A percentile compares a stretch with the other conserved stretches of the same genome.
These are phyloP conservation scores for Globisporangium middletonii DNA, from an alignment of 352 stramenopile genomes.

Conservation along the genomic window DNA sequence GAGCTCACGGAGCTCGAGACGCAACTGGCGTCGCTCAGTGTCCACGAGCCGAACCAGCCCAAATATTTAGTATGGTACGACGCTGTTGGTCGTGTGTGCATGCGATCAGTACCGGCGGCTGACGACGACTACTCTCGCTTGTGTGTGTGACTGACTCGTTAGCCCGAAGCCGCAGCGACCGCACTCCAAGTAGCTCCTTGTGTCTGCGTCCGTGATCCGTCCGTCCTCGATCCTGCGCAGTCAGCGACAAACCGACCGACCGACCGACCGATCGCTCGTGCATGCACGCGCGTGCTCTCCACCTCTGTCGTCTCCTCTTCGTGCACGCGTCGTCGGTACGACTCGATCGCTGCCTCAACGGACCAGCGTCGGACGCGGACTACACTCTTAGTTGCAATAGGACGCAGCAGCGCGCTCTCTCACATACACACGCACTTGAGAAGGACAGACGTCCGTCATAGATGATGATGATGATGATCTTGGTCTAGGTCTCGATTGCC, in stretches of 20 bases:
- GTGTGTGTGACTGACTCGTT: background rate
- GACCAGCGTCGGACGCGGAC: too few relatives aligned
- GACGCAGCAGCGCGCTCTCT: background rate
- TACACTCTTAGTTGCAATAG: too few relatives aligned
- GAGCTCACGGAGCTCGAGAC: conserved; percentile 15
- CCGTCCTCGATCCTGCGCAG: background rate
- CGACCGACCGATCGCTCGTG: background rate
- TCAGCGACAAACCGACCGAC: too few relatives aligned
- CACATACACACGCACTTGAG: background rate
- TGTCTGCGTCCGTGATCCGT: conserved; percentile 8
- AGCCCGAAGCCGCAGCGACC: conserved; percentile 25
- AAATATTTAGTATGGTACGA: conserved; percentile 29
- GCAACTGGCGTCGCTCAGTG: conserved; percentile 18
- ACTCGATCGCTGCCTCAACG: background rate
- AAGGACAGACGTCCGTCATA: background rate
- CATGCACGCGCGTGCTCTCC: background rate
- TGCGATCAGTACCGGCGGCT: background rate
- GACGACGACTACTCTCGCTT: background rate
- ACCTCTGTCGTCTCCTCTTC: background rate
- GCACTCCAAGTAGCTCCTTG: conserved; percentile 12
- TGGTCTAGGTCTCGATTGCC: background rate
- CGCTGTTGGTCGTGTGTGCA: background rate
- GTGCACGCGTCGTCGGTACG: background rate
- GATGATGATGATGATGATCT: background rate
- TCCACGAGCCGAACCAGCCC: conserved; percentile 19